Evolutionary conservation across 1,139 yeast genomes (phyloP).

Genomic region (Diutina sp.): DNA sequence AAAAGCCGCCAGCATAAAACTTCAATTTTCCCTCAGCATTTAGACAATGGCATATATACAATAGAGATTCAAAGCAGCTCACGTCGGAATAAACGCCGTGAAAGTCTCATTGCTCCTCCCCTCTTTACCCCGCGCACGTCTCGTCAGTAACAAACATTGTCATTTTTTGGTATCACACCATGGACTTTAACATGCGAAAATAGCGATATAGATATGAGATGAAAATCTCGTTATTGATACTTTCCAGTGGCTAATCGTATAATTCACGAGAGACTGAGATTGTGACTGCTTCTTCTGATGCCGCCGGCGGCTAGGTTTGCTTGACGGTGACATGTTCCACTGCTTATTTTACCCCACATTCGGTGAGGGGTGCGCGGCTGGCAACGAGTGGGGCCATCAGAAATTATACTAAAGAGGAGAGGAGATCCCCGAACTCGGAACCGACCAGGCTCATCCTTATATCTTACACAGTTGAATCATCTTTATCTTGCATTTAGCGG

Average conservation of each 20-base stretch:
- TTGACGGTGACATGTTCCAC: neutral
- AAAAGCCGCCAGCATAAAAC: neutral
- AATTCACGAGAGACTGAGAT: too few relatives aligned
- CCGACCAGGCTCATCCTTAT: neutral
- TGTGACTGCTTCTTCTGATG: neutral
- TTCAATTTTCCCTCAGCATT: neutral
- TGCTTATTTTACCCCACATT: neutral
- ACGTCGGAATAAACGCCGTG: too few relatives aligned
- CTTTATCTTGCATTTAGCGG: too few relatives aligned
- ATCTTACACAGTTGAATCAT: too few relatives aligned
- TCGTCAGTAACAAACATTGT: too few relatives aligned
- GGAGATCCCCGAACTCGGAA: neutral
- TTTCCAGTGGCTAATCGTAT: too few relatives aligned
- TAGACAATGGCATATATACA: neutral
- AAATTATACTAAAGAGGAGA: neutral
- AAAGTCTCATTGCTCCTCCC: neutral
- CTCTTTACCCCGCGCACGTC: neutral
- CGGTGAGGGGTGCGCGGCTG: neutral
- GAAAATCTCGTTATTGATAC: too few relatives aligned
- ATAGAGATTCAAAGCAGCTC: too few relatives aligned
- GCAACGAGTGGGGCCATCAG: neutral
- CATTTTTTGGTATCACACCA: too few relatives aligned
- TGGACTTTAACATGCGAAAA: too few relatives aligned
- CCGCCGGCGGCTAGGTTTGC: neutral
- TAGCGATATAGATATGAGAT: too few relatives aligned